Evolutionary conservation across 1,284 basidiomycete genomes (phyloP), one percentile per base, ranked within the genome.

Genomic region (Limonomyces culmigenus): DNA sequence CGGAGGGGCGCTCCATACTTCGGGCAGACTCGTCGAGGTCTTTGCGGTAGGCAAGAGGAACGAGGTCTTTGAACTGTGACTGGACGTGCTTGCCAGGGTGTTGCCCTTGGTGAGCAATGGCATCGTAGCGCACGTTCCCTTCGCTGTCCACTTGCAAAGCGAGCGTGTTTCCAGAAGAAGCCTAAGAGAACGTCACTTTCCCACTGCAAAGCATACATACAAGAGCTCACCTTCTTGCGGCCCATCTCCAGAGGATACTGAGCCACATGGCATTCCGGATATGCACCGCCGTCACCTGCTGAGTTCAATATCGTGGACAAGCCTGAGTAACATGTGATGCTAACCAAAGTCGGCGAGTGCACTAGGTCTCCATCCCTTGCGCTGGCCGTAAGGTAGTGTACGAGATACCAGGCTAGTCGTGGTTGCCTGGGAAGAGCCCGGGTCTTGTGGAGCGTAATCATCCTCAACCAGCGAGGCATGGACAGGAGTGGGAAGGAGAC

Each of bases 211-310:
- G 27, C 17, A 5, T 13, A 32, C 8, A 13, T n/a, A n/a, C n/a
- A n/a, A n/a, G 23, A 3, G 54, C 70, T 43, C 39, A 76, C 87
- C 74, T 89, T 89, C 69, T 93, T 95, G 55, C 76, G 74, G 36
- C 93, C 93, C 73, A 98, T 80, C 43, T 91, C 88, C 44, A 96
- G 56, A 5, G 93, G 93, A 60, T 96, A 98, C 54, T 98, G 93
- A 10, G 93, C 93, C 38, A 95, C 63, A 65, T 93, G 91, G 54
- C 92, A 96, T 62, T 98, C 93, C 1, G 95, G 93, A 58, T 86
- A 98, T 37, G 92, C 72, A 46, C 93, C 93, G 44, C 93, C 93
- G 50, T 91, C 88, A 35, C 76, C 80, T 83, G 45, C 29, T 5
- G 14, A 15, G 19, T 10, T 4, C 17, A 42, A 21, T 45, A 36